Percentiles rank a stretch among this genome's conserved stretches.
These are phyloP conservation scores for Rhodofomes roseus DNA, from an alignment of 1,284 basidiomycete species.

Conservation along the genomic window DNA sequence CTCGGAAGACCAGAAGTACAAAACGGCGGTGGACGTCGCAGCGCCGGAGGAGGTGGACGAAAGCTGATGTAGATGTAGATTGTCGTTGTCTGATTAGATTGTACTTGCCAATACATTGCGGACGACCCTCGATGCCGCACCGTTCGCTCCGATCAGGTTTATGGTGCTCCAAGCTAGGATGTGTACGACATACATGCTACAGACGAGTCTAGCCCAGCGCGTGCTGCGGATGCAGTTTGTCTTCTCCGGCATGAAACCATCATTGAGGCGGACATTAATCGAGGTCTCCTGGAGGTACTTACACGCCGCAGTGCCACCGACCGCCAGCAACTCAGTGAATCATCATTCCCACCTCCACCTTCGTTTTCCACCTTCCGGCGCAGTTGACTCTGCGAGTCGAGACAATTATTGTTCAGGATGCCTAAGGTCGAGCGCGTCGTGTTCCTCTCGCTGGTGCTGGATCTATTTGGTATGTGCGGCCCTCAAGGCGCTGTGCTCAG, in stretches of 20 bases:
- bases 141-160: not conserved
- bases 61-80: conserved; percentile 1
- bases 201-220: not conserved
- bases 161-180: not conserved
- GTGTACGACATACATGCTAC: not conserved
- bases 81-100: not conserved
- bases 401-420: conserved; percentile 36
- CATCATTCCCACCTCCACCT: not conserved
- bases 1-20: conserved; percentile 82
- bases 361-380: not conserved
- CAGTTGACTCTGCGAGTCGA: conserved; percentile 6
- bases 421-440: conserved; percentile 72
- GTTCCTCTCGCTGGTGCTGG: conserved; percentile 78
- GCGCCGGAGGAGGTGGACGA: not conserved
- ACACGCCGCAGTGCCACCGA: not conserved
- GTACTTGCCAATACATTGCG: not conserved
- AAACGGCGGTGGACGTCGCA: conserved; percentile 39
- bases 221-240: not conserved
- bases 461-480: conserved; percentile 64
- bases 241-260: not conserved
- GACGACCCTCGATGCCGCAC: not conserved
- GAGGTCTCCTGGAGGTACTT: not conserved
- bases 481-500: not conserved
- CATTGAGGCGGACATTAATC: not conserved
- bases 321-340: not conserved